Base-by-base conservation (phyloP, 176 grass and related monocot genomes). In the Raddia guianensis region DNA sequence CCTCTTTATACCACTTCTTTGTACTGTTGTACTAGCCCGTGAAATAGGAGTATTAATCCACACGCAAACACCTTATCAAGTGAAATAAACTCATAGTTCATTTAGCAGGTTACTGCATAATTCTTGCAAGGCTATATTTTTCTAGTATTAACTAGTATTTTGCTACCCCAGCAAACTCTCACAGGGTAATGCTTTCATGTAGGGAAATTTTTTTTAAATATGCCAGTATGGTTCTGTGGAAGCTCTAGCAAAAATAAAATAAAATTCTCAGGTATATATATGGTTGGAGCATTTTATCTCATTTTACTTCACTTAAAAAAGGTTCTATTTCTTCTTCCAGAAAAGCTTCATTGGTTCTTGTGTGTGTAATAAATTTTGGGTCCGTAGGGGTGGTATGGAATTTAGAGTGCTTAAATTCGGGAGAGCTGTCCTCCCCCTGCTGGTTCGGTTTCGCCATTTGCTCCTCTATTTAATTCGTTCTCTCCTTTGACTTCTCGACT, bases 361-460 rank as follows among this genome's bases (percentile, higher is more conserved):
- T 7, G 59, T 45, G 65, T 55, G 32, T 69, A 89, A 85, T 89
- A 89, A 89, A 89, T 85, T 58, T 56, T 70, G 66, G 77, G 49
- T 81, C 77, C 58, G 57, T 76, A 12, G 77, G 51, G 82, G 82
- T 89, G 13, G 87, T 89, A 85, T 85, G 72, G 87, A 76, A 70
- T 89, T 89, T 64, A 75, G 63, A 59, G 87, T 76, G 66, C 87
- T 89, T 89, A 51, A 89, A 89, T 89, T 82, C 66, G 42, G 45
- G 18, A 32, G 49, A 81, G 77, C 72, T 85, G 77, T 77, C 72
- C 61, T 59, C 77, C 66, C 66, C 43, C 66, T 75, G 48, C 51
- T 8, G 64, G 78, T 77, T 81, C 76, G 87, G 44, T 81, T 85
- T 85, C 45, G 49, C 71, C 21, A 80, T 74, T 50, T 60, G 60